phyloP scores from a whole-genome alignment of 768 basidiomycete species.

The Trametes cingulata region DNA sequence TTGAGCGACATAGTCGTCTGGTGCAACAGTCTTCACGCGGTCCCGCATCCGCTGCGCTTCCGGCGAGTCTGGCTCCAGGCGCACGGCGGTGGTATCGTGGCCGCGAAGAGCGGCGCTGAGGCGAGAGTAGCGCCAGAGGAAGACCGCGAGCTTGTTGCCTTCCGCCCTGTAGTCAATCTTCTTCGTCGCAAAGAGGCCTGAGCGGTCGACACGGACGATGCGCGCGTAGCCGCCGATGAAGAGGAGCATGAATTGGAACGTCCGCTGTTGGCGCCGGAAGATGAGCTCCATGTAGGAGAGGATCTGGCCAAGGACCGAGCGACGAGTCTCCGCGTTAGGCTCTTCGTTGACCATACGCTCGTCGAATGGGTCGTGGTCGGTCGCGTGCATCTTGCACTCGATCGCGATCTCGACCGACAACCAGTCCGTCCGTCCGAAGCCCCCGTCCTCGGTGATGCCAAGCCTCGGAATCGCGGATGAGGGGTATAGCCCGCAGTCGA shows the following conservation, averaged over 20 bases:
- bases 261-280: slow-evolving; percentile 8
- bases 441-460: neutral
- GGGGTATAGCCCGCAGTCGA: neutral
- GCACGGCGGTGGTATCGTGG: slow-evolving; percentile 1
- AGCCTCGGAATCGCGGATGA: neutral
- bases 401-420: neutral
- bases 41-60: neutral
- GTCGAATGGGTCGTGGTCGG: neutral
- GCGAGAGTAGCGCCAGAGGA: slow-evolving; percentile 6
- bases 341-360: neutral
- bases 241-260: slow-evolving; percentile 7
- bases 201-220: slow-evolving; percentile 8
- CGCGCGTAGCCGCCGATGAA: slow-evolving; percentile 7
- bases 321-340: neutral
- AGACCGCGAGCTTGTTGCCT: neutral
- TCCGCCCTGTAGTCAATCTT: slow-evolving; percentile 13
- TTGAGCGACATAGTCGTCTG: neutral
- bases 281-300: neutral
- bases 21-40: neutral
- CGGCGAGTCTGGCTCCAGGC: neutral
- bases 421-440: neutral
- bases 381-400: neutral
- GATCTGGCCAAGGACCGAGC: neutral
- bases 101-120: neutral
- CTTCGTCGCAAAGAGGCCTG: slow-evolving; percentile 1